Evolutionary conservation across 2,329 filamentous ascomycete genomes (phyloP).

Genomic region (Verticillium isaacii): DNA sequence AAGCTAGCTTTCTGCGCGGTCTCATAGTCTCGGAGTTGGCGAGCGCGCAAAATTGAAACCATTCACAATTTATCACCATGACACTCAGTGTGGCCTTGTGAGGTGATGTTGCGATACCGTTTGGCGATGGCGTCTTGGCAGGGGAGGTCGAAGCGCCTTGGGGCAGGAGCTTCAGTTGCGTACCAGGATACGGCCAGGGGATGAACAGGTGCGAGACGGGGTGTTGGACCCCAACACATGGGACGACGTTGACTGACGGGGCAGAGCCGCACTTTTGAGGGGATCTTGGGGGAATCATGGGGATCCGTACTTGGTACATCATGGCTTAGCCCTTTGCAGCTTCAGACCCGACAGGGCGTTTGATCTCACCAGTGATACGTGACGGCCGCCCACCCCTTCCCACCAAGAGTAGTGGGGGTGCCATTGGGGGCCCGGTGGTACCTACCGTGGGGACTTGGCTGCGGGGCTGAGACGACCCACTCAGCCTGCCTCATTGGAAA

Average conservation of each 20-base stretch:
- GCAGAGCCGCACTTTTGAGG: constrained; percentile 1
- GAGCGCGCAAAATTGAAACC: neutral
- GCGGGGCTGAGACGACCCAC: neutral
- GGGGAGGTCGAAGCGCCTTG: neutral
- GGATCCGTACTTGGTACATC: neutral
- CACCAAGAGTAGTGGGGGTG: neutral
- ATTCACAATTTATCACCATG: neutral
- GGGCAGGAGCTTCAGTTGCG: neutral
- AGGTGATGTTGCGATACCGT: neutral
- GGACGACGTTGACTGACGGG: neutral
- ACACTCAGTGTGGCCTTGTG: neutral
- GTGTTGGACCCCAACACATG: neutral
- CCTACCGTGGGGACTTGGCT: neutral
- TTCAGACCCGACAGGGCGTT: neutral
- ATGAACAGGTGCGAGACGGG: neutral
- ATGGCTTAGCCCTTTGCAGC: neutral
- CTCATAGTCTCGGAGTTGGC: neutral
- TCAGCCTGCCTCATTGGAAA: neutral
- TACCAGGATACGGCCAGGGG: neutral
- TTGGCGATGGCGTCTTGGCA: neutral
- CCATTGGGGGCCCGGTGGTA: neutral
- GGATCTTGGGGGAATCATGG: neutral
- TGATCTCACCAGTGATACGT: constrained; percentile 2
- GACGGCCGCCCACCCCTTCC: constrained; percentile 2
- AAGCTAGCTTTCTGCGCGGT: neutral